Evolutionary conservation across 1,284 basidiomycete species (phyloP).

Genomic region (Leccinum solheimii): DNA sequence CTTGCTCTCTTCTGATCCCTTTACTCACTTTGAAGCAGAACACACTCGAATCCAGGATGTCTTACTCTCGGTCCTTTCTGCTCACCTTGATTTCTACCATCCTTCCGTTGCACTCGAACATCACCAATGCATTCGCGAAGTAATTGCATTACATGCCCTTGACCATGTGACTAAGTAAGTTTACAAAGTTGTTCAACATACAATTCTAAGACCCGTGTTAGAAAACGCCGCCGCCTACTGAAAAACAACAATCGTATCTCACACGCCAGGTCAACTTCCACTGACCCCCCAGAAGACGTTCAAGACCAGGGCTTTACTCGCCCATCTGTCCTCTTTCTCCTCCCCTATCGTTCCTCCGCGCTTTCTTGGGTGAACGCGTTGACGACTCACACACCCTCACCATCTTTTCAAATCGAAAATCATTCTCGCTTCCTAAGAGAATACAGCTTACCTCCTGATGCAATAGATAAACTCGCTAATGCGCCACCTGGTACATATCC

Average conservation of each 20-base stretch:
- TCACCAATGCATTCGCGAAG: slow-evolving; percentile 59
- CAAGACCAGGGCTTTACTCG: slow-evolving; percentile 98
- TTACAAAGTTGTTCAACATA: not conserved
- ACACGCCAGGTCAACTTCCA: slow-evolving; percentile 58
- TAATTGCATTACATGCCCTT: slow-evolving; percentile 71
- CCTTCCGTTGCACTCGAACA: slow-evolving; percentile 59
- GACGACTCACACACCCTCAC: slow-evolving; percentile 67
- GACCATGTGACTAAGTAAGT: slow-evolving; percentile 85
- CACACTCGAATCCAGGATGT: slow-evolving; percentile 59
- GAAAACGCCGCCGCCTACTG: slow-evolving; percentile 89
- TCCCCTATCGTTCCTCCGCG: slow-evolving; percentile 91
- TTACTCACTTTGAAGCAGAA: slow-evolving; percentile 41
- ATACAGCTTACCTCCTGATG: slow-evolving; percentile 80
- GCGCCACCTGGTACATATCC: slow-evolving; percentile 81
- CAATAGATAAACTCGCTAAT: slow-evolving; percentile 78
- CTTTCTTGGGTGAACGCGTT: slow-evolving; percentile 75
- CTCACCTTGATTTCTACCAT: slow-evolving; percentile 75
- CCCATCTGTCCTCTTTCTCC: slow-evolving; percentile 88
- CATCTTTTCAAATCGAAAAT: slow-evolving; percentile 82
- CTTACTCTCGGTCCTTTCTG: slow-evolving; percentile 61
- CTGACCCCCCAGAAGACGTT: slow-evolving; percentile 65
- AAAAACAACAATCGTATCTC: slow-evolving; percentile 93
- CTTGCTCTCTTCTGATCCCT: not conserved
- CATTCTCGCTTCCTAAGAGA: slow-evolving; percentile 79
- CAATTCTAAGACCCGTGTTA: slow-evolving; percentile 36